Evolutionary conservation across 2,329 filamentous ascomycete genomes (phyloP).

Genomic region (Pseudopyricularia cyperi): DNA sequence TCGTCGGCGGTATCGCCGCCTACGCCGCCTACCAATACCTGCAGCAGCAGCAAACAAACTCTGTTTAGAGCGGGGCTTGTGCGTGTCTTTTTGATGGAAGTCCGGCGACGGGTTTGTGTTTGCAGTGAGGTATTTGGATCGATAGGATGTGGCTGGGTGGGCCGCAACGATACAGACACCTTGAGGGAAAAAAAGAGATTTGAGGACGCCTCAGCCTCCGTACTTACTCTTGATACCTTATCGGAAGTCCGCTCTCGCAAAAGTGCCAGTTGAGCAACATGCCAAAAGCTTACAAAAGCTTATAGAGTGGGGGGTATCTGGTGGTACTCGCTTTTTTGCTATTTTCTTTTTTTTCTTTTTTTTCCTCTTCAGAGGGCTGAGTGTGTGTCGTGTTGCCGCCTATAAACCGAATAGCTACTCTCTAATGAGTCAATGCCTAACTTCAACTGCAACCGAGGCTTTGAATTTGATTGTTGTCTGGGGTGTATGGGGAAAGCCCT

Average conservation of each 20-base stretch:
- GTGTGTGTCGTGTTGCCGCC: neutral
- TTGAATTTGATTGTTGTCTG: too few relatives aligned
- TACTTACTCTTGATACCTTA: too few relatives aligned
- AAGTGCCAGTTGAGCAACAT: too few relatives aligned
- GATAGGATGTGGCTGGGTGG: too few relatives aligned
- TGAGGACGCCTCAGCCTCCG: too few relatives aligned
- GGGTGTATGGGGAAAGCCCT: neutral
- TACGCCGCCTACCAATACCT: conserved; percentile 82
- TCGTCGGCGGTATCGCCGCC: conserved; percentile 63
- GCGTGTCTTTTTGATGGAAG: neutral
- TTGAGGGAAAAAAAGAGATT: too few relatives aligned
- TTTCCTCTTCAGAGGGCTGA: neutral
- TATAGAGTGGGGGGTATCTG: too few relatives aligned
- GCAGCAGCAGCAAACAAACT: conserved; percentile 33
- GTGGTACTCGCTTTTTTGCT: too few relatives aligned
- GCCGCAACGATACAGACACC: too few relatives aligned
- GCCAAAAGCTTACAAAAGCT: too few relatives aligned
- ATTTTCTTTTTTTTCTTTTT: too few relatives aligned
- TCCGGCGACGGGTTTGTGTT: neutral
- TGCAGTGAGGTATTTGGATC: neutral
- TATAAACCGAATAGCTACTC: neutral
- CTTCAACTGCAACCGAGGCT: neutral
- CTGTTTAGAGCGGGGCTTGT: conserved; percentile 10
- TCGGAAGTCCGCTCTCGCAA: too few relatives aligned
- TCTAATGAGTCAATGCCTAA: conserved; percentile 1